Evolutionary conservation across 2,329 filamentous ascomycete genomes (phyloP).

Genomic region (Chalaropsis ovoidea): DNA sequence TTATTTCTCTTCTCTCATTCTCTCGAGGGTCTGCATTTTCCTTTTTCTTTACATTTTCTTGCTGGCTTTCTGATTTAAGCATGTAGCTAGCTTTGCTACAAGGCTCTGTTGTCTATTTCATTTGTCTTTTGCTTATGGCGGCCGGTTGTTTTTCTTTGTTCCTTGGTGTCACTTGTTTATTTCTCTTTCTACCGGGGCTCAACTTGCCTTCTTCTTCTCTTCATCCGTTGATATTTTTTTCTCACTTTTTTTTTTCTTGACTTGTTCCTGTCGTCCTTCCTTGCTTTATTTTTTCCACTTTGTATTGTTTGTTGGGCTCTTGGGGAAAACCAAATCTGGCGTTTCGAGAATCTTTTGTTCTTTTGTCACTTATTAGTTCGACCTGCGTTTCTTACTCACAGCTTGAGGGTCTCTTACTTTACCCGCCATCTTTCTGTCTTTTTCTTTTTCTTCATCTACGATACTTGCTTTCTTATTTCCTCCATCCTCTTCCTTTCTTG

Average conservation of each 20-base stretch:
- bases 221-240: constrained; percentile 23
- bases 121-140: constrained; percentile 19
- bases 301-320: constrained; percentile 13
- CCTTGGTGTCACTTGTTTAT: constrained; percentile 24
- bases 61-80: constrained; percentile 16
- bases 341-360: constrained; percentile 16
- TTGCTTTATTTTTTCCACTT: constrained; percentile 2
- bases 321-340: constrained; percentile 15
- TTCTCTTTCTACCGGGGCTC: constrained; percentile 13
- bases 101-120: constrained; percentile 28
- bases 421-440: neutral
- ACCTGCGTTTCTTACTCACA: constrained; percentile 8
- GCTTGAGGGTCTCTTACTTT: neutral
- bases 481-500: neutral
- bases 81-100: constrained; percentile 1
- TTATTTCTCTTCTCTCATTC: constrained; percentile 16
- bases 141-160: constrained; percentile 21
- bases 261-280: neutral
- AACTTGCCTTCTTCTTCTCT: constrained; percentile 10
- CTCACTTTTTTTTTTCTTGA: constrained; percentile 8
- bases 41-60: constrained; percentile 24
- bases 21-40: constrained; percentile 17
- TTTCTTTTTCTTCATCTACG: neutral
- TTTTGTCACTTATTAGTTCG: constrained; percentile 15
- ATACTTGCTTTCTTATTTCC: constrained; percentile 51